These are phyloP conservation scores for Kodamaea sagamina DNA, from an alignment of 805 yeast species.

Conservation along the genomic window DNA sequence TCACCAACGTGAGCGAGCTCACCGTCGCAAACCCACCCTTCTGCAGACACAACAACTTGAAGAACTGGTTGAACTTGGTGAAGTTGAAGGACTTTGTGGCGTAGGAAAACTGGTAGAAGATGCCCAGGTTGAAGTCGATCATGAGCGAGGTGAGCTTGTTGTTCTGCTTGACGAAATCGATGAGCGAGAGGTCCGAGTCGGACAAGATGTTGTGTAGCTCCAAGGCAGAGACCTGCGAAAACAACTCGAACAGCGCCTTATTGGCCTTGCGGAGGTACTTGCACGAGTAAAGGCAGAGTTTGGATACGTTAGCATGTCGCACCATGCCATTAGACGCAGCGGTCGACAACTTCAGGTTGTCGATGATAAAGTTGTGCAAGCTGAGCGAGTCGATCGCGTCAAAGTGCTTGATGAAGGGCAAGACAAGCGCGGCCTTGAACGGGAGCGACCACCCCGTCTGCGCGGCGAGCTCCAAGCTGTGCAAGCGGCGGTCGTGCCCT, in stretches of 20 bases:
- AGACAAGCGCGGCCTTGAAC: constrained; percentile 44
- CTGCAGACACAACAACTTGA: constrained; percentile 36
- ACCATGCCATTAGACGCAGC: constrained; percentile 9
- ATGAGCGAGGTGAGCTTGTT: constrained; percentile 38
- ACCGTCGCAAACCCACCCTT: constrained; percentile 33
- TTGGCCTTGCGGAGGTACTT: constrained; percentile 13
- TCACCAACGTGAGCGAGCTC: constrained; percentile 26
- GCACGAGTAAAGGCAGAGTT: constrained; percentile 17
- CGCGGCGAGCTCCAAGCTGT: constrained; percentile 40
- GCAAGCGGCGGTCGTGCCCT: constrained; percentile 16
- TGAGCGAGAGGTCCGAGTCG: constrained; percentile 49
- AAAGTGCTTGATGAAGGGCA: constrained; percentile 46
- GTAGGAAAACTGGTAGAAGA: constrained; percentile 34
- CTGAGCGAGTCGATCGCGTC: constrained; percentile 42
- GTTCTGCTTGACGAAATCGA: constrained; percentile 46
- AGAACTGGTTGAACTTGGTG: constrained; percentile 27
- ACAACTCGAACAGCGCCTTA: constrained; percentile 28
- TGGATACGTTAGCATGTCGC: constrained; percentile 16
- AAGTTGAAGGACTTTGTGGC: constrained; percentile 31
- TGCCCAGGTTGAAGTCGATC: constrained; percentile 51
- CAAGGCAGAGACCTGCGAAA: constrained; percentile 40
- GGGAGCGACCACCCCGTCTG: constrained; percentile 57
- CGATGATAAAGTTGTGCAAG: constrained; percentile 46
- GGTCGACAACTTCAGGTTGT: constrained; percentile 23
- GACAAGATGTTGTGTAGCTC: constrained; percentile 41